Base-by-base conservation (phyloP, 2,329 filamentous ascomycete species). In the Leptoxyphium fumago region DNA sequence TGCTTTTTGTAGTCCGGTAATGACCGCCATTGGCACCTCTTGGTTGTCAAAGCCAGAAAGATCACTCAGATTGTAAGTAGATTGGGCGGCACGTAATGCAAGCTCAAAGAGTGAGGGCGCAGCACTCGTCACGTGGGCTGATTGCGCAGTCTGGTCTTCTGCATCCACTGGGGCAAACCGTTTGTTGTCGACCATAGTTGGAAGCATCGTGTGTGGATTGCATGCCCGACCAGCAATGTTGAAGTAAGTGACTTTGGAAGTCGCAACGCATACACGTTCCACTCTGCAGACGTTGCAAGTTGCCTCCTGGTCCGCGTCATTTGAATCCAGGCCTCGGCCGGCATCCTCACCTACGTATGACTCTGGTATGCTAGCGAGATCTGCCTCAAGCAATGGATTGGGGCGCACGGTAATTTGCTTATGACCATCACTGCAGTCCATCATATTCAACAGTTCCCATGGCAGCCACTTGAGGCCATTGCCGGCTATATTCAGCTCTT, bases 401-500 rank as follows among this genome's bases (percentile, higher is more conserved):
- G 80, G 79, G 44, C 76, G 71, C 2, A 80, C 51, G 21, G 65
- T 66, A n/a, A 84, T 60, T 4, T 67, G 66, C 10, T 60, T 57
- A n/a, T 82, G 64, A 15, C 66, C 68, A 55, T 9, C 60, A 55
- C 29, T 64, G 60, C 46, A 51, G 38, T 43, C 43, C 30, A 82
- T 59, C 2, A 84, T 64, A 18, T 72, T 60, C 1, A 84, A 64
- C 1, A 84, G 62, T 54, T 83, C 79, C 44, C 67, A 72, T 0
- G 82, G 82, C 1, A 86, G 65, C 47, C 65, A 72, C 6, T 66
- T 67, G 10, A 86, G 64, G 5, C 63, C 61, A 48, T 84, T 85
- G 43, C 80, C 73, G 1, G 78, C 74, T 8, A 86, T 52, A 51
- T 84, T 84, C 34, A 86, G 70, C 42, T 76, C 70, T 42, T 66